These are phyloP conservation scores for Pseudogymnoascus sp. DNA, from an alignment of 2,329 filamentous ascomycete genomes.

Conservation along the genomic window DNA sequence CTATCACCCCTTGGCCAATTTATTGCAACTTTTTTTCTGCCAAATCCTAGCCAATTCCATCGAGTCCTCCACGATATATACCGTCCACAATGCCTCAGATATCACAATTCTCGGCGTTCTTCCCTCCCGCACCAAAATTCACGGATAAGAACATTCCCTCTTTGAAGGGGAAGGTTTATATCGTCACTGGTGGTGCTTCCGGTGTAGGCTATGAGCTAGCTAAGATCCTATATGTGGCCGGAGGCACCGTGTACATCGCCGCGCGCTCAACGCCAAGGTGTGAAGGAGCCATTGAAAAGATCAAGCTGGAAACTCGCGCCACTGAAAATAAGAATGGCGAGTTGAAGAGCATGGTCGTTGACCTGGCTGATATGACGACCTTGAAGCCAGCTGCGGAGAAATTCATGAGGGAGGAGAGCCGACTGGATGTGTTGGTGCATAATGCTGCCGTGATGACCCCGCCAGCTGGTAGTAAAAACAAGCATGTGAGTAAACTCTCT, in stretches of 20 bases:
- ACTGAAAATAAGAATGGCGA: background rate
- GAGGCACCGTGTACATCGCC: slow-evolving; percentile 44
- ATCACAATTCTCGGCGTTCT: slow-evolving; percentile 19
- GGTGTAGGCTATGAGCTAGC: slow-evolving; percentile 40
- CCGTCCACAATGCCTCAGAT: background rate
- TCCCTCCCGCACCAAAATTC: slow-evolving; percentile 33
- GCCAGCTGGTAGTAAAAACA: slow-evolving; percentile 34
- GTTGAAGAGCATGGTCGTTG: slow-evolving; percentile 19
- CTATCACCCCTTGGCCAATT: background rate
- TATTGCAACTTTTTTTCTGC: background rate
- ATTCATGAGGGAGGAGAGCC: slow-evolving; percentile 26
- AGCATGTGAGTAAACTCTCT: slow-evolving; percentile 14
- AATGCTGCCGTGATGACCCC: slow-evolving; percentile 39
- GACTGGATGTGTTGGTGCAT: slow-evolving; percentile 37
- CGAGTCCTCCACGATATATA: background rate
- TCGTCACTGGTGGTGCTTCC: slow-evolving; percentile 36
- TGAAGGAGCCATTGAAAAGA: slow-evolving; percentile 34
- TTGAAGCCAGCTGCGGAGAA: slow-evolving; percentile 22
- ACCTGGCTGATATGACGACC: slow-evolving; percentile 25
- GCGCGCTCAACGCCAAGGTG: slow-evolving; percentile 36
- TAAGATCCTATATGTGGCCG: slow-evolving; percentile 41
- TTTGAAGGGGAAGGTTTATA: slow-evolving; percentile 31
- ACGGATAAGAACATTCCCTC: slow-evolving; percentile 36
- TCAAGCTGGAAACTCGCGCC: slow-evolving; percentile 25
- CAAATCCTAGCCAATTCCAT: background rate